A percentile compares a stretch with the other conserved stretches of the same genome.
These are phyloP conservation scores for Mucor piriformis DNA, from an alignment of 371 early-diverging fungal genomes.

Conservation along the genomic window DNA sequence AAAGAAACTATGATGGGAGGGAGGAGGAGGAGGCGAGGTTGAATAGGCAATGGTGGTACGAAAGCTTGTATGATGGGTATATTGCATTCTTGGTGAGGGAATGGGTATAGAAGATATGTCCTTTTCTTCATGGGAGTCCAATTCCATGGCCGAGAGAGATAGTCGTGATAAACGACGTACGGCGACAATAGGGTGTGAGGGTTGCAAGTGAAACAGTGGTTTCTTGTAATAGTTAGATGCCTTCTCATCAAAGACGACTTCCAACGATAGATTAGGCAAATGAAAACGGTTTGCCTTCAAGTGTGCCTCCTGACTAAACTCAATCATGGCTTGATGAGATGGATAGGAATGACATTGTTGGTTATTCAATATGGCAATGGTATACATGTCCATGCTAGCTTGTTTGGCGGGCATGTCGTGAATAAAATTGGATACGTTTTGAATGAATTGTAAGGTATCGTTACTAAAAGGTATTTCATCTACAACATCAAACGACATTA, in stretches of 20 bases:
- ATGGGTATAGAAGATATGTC: constrained; percentile 27
- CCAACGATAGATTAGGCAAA: constrained; percentile 21
- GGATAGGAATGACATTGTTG: constrained; percentile 37
- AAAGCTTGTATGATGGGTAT: constrained; percentile 34
- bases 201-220: background rate
- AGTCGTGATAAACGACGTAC: constrained; percentile 42
- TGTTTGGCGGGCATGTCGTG: background rate
- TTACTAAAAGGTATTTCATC: background rate
- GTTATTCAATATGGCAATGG: constrained; percentile 22
- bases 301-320: constrained; percentile 47
- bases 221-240: constrained; percentile 14
- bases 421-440: constrained; percentile 1
- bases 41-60: constrained; percentile 36
- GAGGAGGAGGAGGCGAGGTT: constrained; percentile 35
- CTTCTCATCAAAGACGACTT: constrained; percentile 47
- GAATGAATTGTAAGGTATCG: background rate
- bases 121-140: constrained; percentile 12
- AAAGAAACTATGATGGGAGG: too few relatives aligned
- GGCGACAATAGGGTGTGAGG: constrained; percentile 15
- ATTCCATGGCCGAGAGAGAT: constrained; percentile 46
- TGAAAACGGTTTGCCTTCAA: constrained; percentile 48
- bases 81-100: constrained; percentile 44
- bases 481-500: constrained; percentile 9
- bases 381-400: constrained; percentile 1
- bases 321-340: constrained; percentile 26